These are phyloP conservation scores for Dioszegia aurantiaca DNA, from an alignment of 768 basidiomycete genomes.

Conservation along the genomic window DNA sequence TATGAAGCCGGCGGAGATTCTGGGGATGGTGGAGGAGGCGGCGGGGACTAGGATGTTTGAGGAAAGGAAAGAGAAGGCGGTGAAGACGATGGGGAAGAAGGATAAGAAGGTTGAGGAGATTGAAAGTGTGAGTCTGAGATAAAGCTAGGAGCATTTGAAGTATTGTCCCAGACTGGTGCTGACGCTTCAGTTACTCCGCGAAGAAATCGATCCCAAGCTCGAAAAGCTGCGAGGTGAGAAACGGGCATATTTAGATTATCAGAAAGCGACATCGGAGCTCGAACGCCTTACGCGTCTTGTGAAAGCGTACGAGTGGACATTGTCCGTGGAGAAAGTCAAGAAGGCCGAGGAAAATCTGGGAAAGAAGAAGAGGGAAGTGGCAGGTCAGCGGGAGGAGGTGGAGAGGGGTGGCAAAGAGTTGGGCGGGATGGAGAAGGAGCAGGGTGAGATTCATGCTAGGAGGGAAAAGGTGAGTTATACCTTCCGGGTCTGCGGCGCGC, in stretches of 20 bases:
- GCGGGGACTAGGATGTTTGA: conserved; percentile 99
- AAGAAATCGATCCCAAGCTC: conserved; percentile 92
- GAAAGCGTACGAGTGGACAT: conserved; percentile 82
- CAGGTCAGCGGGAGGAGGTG: conserved; percentile 40
- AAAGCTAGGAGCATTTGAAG: too few relatives aligned
- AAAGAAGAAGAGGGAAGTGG: conserved; percentile 38
- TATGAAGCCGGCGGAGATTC: conserved; percentile 96
- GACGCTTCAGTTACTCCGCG: conserved; percentile 60
- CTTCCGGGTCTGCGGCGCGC: neutral
- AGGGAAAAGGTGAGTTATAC: conserved; percentile 59
- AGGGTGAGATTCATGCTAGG: conserved; percentile 62
- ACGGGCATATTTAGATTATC: conserved; percentile 79
- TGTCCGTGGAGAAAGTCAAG: conserved; percentile 49
- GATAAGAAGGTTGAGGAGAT: conserved; percentile 93
- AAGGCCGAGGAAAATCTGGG: conserved; percentile 25
- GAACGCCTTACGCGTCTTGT: conserved; percentile 77
- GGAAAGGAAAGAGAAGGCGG: conserved; percentile 93
- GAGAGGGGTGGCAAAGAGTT: conserved; percentile 58
- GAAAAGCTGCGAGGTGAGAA: conserved; percentile 87
- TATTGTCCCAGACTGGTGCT: too few relatives aligned
- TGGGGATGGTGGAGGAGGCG: conserved; percentile 98
- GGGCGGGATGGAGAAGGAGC: conserved; percentile 61
- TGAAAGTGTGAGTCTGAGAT: conserved; percentile 55
- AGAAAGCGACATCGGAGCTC: conserved; percentile 81
- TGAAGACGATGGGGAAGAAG: conserved; percentile 94